Evolutionary conservation across 805 yeast genomes (phyloP).

Genomic region (Lipomyces chichibuensis): DNA sequence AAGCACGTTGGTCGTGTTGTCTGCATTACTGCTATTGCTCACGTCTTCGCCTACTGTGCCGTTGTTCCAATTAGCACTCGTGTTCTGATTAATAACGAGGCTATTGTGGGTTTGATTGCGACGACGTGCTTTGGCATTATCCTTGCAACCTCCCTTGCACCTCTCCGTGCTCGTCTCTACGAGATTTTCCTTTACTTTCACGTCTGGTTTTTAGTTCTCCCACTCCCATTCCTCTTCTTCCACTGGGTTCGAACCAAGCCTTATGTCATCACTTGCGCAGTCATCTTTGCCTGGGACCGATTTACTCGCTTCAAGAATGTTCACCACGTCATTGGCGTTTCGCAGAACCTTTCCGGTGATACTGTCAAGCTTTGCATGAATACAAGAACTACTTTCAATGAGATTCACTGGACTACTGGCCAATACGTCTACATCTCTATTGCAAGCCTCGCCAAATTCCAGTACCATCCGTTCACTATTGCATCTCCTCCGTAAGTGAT

Average conservation of each 20-base stretch:
- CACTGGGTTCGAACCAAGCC: slow-evolving; percentile 35
- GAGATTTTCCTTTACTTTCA: slow-evolving; percentile 34
- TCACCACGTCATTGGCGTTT: slow-evolving; percentile 32
- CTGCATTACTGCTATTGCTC: slow-evolving; percentile 32
- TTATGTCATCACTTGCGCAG: slow-evolving; percentile 36
- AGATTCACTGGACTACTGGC: slow-evolving; percentile 38
- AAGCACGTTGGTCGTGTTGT: slow-evolving; percentile 36
- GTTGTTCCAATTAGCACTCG: slow-evolving; percentile 34
- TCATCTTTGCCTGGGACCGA: slow-evolving; percentile 34
- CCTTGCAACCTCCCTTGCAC: slow-evolving; percentile 33
- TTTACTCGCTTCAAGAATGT: slow-evolving; percentile 31
- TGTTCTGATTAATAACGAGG: slow-evolving; percentile 33
- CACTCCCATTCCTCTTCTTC: slow-evolving; percentile 35
- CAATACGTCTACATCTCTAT: slow-evolving; percentile 36
- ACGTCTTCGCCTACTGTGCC: slow-evolving; percentile 36
- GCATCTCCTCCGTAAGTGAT: slow-evolving; percentile 33
- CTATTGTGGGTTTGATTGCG: slow-evolving; percentile 34
- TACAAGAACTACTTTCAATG: slow-evolving; percentile 30
- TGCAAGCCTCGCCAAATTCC: slow-evolving; percentile 31
- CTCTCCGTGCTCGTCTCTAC: slow-evolving; percentile 29
- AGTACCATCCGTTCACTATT: slow-evolving; percentile 36
- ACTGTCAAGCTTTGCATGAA: slow-evolving; percentile 35
- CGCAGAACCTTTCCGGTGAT: slow-evolving; percentile 32
- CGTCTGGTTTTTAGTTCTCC: slow-evolving; percentile 35
- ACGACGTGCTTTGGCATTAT: slow-evolving; percentile 36